These are phyloP conservation scores for Sextonia rubra DNA, from an alignment of 164 flowering plant species.

Conservation along the genomic window DNA sequence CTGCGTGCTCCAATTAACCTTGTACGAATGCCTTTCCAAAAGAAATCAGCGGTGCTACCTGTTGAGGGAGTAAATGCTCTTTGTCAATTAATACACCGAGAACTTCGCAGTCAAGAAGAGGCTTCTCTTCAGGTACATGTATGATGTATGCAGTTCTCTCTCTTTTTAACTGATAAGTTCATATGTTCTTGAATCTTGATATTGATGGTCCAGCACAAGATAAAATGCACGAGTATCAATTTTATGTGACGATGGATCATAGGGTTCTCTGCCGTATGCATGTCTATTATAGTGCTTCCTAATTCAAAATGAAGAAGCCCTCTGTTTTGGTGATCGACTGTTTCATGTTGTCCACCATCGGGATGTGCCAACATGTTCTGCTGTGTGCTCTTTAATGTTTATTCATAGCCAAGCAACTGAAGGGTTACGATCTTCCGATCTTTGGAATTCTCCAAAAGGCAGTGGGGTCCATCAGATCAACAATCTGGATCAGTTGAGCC, in stretches of 20 bases:
- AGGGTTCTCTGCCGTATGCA: no score
- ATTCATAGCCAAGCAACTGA: not conserved
- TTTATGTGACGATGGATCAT: no score
- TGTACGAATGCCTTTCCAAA: constrained; percentile 74
- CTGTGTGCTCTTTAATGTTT: not conserved
- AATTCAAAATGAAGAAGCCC: not conserved
- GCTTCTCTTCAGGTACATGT: constrained; percentile 61
- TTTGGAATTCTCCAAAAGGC: not conserved
- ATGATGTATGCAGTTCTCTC: no score
- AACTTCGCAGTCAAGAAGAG: constrained; percentile 71
- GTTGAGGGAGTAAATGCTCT: constrained; percentile 72
- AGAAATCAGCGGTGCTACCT: constrained; percentile 57
- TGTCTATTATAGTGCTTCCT: not conserved
- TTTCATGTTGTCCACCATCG: not conserved
- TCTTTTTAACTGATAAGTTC: no score
- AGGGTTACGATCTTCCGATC: not conserved
- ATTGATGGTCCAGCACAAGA: not conserved
- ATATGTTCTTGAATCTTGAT: not conserved
- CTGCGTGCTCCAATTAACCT: constrained; percentile 57
- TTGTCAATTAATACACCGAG: constrained; percentile 62
- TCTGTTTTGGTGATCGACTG: not conserved
- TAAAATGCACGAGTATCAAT: no score
- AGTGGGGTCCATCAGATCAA: not conserved
- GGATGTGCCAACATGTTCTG: not conserved
- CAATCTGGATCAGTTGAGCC: not conserved